Conservation (phyloP, 2,329 filamentous ascomycete genomes). For the Hypoxylon sp. region DNA sequence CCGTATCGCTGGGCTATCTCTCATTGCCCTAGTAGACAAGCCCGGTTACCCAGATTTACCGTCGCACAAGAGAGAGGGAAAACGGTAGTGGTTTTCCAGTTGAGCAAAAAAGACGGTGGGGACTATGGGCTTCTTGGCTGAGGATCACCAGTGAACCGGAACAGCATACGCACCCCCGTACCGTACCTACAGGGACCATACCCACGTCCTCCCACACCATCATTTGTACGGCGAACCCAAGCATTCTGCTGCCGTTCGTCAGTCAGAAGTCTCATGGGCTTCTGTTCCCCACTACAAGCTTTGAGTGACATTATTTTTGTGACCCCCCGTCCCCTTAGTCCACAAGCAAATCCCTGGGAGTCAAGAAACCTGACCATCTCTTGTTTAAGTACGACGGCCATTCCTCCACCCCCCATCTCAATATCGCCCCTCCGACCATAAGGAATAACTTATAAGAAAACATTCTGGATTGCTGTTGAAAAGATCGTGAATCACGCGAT, state of each 20-base stretch:
- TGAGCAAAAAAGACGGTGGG: conserved; percentile 39
- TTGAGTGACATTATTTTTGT: conserved; percentile 44
- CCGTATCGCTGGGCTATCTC: conserved; percentile 38
- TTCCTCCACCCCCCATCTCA: conserved; percentile 50
- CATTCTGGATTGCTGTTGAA: conserved; percentile 49
- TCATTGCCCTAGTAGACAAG: conserved; percentile 13
- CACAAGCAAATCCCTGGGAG: conserved; percentile 39
- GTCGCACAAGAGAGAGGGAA: conserved; percentile 35
- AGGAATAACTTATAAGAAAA: conserved; percentile 50
- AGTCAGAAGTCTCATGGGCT: conserved; percentile 50
- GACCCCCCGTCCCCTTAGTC: conserved; percentile 46
- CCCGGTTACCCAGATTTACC: conserved; percentile 22
- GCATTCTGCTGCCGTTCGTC: conserved; percentile 48
- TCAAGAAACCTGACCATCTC: conserved; percentile 39
- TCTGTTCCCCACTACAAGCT: conserved; percentile 48
- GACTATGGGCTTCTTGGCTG: conserved; percentile 49
- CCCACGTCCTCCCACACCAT: conserved; percentile 50
- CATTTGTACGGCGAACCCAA: conserved; percentile 44
- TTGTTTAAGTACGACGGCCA: conserved; percentile 51
- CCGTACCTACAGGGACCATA: conserved; percentile 45
- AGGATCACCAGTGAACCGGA: conserved; percentile 51
- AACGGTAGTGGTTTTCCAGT: conserved; percentile 34
- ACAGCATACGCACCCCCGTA: conserved; percentile 49
- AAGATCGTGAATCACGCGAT: conserved; percentile 48
- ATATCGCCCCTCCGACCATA: conserved; percentile 48